Evolutionary conservation across 805 yeast species (phyloP).

Genomic region (Yarrowia sp.): DNA sequence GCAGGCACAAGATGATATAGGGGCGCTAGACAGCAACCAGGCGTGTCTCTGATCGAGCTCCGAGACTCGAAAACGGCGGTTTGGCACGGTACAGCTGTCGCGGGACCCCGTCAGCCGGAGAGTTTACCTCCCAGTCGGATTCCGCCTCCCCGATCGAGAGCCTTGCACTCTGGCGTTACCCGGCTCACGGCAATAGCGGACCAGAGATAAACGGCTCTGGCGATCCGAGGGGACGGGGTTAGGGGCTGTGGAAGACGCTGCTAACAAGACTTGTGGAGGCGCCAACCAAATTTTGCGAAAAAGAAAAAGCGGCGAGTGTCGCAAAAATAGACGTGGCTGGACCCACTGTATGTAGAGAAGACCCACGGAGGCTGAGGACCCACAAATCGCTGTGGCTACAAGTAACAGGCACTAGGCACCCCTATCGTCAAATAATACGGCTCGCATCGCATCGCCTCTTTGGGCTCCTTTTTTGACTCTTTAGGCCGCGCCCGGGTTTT

Average conservation of each 20-base stretch:
- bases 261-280: not conserved
- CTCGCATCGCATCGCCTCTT: not conserved
- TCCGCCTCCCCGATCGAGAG: not conserved
- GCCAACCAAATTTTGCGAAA: not conserved
- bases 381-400: too few relatives aligned
- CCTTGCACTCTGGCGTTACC: not conserved
- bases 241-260: not conserved
- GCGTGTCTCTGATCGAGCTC: too few relatives aligned
- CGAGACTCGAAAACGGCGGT: too few relatives aligned
- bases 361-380: too few relatives aligned
- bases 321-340: too few relatives aligned
- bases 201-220: slow-evolving; percentile 11
- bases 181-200: slow-evolving; percentile 13
- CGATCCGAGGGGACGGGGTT: slow-evolving; percentile 12
- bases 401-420: too few relatives aligned
- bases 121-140: not conserved
- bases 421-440: too few relatives aligned
- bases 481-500: not conserved
- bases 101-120: too few relatives aligned
- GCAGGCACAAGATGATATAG: slow-evolving; percentile 12
- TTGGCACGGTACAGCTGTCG: too few relatives aligned
- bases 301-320: not conserved
- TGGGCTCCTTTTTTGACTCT: not conserved
- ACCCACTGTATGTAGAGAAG: too few relatives aligned
- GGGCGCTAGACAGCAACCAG: not conserved